phyloP scores from a whole-genome alignment of 176 grass and related monocot genomes.

The Poa annua region DNA sequence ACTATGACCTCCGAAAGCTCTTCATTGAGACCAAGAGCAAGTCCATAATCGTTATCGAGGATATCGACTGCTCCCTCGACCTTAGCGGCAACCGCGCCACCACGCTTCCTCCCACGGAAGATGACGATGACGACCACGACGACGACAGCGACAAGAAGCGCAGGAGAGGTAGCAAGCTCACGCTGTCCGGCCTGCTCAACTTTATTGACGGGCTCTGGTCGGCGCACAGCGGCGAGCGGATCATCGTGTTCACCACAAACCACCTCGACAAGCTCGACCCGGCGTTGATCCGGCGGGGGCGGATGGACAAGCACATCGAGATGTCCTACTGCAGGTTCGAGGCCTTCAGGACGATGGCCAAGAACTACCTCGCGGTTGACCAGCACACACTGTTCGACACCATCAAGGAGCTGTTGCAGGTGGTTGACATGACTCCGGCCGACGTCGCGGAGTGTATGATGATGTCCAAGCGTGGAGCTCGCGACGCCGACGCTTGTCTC shows the following conservation, averaged over 20 bases:
- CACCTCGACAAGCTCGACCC: slow-evolving; percentile 44
- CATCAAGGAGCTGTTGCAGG: not conserved
- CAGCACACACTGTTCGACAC: slow-evolving; percentile 2
- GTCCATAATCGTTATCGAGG: slow-evolving; percentile 89
- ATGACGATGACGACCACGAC: too few species aligned
- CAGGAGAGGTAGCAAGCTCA: slow-evolving; percentile 29
- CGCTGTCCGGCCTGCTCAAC: slow-evolving; percentile 53
- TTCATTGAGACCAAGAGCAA: slow-evolving; percentile 50
- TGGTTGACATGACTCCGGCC: slow-evolving; percentile 17
- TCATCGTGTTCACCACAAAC: slow-evolving; percentile 55
- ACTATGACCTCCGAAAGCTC: slow-evolving; percentile 57
- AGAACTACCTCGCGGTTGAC: slow-evolving; percentile 39
- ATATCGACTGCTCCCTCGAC: slow-evolving; percentile 80
- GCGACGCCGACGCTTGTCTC: not conserved
- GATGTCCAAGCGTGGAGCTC: not conserved
- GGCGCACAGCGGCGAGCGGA: slow-evolving; percentile 44
- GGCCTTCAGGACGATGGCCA: slow-evolving; percentile 40
- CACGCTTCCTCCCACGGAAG: not conserved
- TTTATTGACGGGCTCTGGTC: slow-evolving; percentile 59
- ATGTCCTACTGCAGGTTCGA: slow-evolving; percentile 52
- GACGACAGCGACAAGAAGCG: too few species aligned
- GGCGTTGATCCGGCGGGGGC: slow-evolving; percentile 45
- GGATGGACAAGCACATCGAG: slow-evolving; percentile 45
- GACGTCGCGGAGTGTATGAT: slow-evolving; percentile 34
- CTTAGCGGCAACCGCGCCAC: slow-evolving; percentile 35